Evolutionary conservation across 2,329 filamentous ascomycete genomes (phyloP), one percentile per base, ranked within the genome.

Genomic region (Alternaria viburni): DNA sequence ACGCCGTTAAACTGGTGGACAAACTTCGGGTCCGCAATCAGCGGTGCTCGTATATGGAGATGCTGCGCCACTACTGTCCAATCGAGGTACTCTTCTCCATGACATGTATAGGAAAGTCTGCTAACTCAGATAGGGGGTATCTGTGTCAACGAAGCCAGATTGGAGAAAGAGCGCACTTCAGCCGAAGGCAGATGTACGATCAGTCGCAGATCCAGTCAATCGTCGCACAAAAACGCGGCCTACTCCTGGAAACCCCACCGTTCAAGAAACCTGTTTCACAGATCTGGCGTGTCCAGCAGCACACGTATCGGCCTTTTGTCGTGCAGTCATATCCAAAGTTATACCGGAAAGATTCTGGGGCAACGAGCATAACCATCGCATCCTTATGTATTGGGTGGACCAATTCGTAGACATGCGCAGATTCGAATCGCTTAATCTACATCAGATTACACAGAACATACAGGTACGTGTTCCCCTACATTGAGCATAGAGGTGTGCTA

Each of bases 61-160:
- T 98, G 50, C 81, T 99, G 25, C 85, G 88, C 15, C 86, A 97
- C 79, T 93, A 98, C 77, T 99, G 96, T 76, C 90, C 93, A n/a
- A 55, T 76, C 32, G 68, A 77, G 70, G 73, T 76, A 67, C 46
- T 49, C 17, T 10, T 11, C 13, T 23, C 13, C 2, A 17, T 19
- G 23, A 7, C 52, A 11, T 6, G 15, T n/a, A 41, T 13, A 28
- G 26, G 23, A 12, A 11, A 10, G 15, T 36, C 15, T 50, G 46
- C 68, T 78, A 50, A 78, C 45, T 52, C 26, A 17, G 43, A 19
- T 28, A 79, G 76, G 67, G 67, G 5, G 21, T 77, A 4, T 54
- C 70, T 49, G 60, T 76, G 28, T 75, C 75, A 17, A 63, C 74
- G 15, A 71, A 66, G 54, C 72, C 73, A 28, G 67, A 65, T 26